These are phyloP conservation scores for Filosporella fistucella DNA, from an alignment of 495 filamentous ascomycete genomes.

Conservation along the genomic window DNA sequence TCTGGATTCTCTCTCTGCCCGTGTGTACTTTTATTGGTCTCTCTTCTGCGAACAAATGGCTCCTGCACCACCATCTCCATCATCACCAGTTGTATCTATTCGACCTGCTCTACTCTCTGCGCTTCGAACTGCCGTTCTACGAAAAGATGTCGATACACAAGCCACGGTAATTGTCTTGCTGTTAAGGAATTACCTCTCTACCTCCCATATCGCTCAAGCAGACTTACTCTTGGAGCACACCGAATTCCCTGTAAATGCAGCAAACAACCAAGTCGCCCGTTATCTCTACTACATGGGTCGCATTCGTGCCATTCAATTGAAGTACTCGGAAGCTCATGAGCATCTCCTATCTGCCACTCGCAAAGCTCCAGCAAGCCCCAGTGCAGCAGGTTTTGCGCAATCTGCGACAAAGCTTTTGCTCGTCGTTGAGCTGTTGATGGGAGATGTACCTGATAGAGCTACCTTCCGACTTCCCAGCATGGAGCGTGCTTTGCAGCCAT, in stretches of 20 bases:
- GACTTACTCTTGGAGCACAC: constrained; percentile 94
- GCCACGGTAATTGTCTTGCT: constrained; percentile 91
- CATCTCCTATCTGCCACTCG: constrained; percentile 87
- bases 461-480: constrained; percentile 85
- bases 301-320: constrained; percentile 91
- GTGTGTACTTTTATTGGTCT: constrained; percentile 96
- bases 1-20: constrained; percentile 86
- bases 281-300: constrained; percentile 96
- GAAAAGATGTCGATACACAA: constrained; percentile 95
- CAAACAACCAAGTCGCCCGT: constrained; percentile 95
- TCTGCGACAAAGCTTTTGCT: constrained; percentile 90
- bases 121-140: constrained; percentile 85
- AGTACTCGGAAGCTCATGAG: constrained; percentile 95
- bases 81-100: constrained; percentile 77
- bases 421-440: constrained; percentile 96
- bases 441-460: constrained; percentile 92
- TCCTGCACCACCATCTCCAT: constrained; percentile 80
- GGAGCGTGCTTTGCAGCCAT: constrained; percentile 82
- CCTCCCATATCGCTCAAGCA: constrained; percentile 94
- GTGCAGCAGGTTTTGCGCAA: constrained; percentile 90
- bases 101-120: constrained; percentile 83
- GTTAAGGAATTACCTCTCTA: constrained; percentile 92
- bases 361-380: constrained; percentile 85
- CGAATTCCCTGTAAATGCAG: constrained; percentile 84
- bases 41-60: constrained; percentile 87